A percentile compares a stretch with the other conserved stretches of the same genome.
Conservation (phyloP, 371 early-diverging fungal species). For the Lichtheimia ramosa region DNA sequence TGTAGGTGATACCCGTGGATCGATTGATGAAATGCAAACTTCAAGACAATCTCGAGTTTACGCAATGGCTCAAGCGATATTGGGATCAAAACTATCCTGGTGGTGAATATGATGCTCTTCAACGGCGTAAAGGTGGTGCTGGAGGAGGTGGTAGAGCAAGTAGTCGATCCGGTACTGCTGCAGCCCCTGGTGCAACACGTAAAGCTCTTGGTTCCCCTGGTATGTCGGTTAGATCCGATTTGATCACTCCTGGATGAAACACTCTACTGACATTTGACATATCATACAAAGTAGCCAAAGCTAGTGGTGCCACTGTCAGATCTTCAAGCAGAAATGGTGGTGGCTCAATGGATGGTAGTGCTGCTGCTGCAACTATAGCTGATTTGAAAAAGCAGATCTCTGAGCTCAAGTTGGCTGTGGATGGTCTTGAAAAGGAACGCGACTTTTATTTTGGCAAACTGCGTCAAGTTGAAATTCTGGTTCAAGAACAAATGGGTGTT, state of each 20-base stretch:
- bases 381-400: conserved; percentile 70
- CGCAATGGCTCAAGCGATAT: conserved; percentile 90
- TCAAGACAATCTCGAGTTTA: conserved; percentile 96
- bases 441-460: conserved; percentile 94
- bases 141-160: conserved; percentile 20
- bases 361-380: conserved; percentile 44
- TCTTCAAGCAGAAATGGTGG: conserved; percentile 8
- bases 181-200: conserved; percentile 19
- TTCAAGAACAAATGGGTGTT: conserved; percentile 68
- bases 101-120: conserved; percentile 80
- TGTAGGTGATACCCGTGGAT: conserved; percentile 79
- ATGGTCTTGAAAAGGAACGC: conserved; percentile 88
- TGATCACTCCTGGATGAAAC: neutral
- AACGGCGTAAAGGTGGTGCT: conserved; percentile 65
- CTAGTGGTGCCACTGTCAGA: too few relatives aligned
- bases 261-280: too few relatives aligned
- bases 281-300: too few relatives aligned
- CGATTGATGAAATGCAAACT: conserved; percentile 88
- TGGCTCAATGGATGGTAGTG: conserved; percentile 17
- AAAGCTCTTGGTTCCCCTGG: conserved; percentile 3
- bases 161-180: conserved; percentile 18
- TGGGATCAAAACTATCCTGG: conserved; percentile 87
- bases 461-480: conserved; percentile 86
- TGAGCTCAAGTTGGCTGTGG: conserved; percentile 75
- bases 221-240: too few relatives aligned